Base-by-base conservation (phyloP, 2,329 filamentous ascomycete species). In the Pezicula rhizophila region DNA sequence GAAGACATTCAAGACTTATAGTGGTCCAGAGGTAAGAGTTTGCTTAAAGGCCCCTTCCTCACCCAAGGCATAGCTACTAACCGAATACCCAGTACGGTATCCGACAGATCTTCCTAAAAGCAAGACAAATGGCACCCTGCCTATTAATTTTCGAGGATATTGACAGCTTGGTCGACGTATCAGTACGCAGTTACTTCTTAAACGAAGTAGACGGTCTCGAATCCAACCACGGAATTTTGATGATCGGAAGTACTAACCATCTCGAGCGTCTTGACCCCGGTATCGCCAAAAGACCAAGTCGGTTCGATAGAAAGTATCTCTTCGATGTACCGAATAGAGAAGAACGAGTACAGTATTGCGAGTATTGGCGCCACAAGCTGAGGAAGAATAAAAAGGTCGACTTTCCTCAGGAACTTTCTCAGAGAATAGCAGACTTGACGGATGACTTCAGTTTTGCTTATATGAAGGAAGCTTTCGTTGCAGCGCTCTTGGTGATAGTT, bases 91-190 rank as follows among this genome's bases (percentile, higher is more conserved):
- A 53, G 65, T 73, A 60, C 25, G 49, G 55, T 11, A 75, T 84
- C 48, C 64, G 67, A 18, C 48, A 66, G 15, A 78, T 84, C 46
- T 84, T 85, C 58, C 47, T 51, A 17, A 79, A 79, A 53, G 84
- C 84, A 0, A 70, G 84, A 18, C 69, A 77, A 53, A 74, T 77
- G 52, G 79, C 84, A 0, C 84, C 84, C 0, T 87, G 83, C 66
- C 78, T 85, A 52, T 74, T 88, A 3, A 79, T 88, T 37, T 84
- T 88, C 50, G 85, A 88, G 62, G 85, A 88, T 54, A 73, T 88
- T 5, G 85, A 88, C 61, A 81, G 77, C 8, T 75, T 87, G 31
- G 76, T 88, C 40, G 74, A 72, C 10, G 77, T 82, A 47, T 54
- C 61, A 2, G 78, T 84, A 12, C 73, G 84, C 25, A 80, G 76